Base-by-base conservation (phyloP, 2,329 filamentous ascomycete genomes). In the Alternaria novae-zelandiae region DNA sequence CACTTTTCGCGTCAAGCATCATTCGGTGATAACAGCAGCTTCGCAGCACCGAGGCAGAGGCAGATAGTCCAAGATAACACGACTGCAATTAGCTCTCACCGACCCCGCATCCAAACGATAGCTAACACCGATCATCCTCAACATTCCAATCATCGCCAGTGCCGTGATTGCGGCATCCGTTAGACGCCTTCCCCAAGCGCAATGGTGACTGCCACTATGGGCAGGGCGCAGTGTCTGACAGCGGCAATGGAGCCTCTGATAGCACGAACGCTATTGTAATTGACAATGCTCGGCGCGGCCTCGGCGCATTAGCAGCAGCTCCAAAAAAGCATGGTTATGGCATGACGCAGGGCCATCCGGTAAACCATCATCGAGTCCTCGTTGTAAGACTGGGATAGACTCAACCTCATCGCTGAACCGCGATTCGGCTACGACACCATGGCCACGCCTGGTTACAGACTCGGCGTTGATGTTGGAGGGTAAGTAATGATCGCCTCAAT, bases 391-490 rank as follows among this genome's bases (percentile, higher is more conserved):
- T 53, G 41, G 51, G 8, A 26, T 25, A 54, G 47, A 41, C 44
- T 26, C 55, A 11, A 25, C 43, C 12, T 43, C 30, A 32, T 36
- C 30, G 56, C 20, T 51, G 28, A 45, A 12, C 43, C 43, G 20
- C 8, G 43, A 59, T 23, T 13, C 25, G 28, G 30, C 23, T 15
- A 49, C 49, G 6, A 21, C 28, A 57, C 17, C 51, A 65, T 65
- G 63, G 53, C 60, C 13, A 17, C 36, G 15, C 60, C 67, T 12
- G 74, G 76, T 49, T 78, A 78, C 57, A 70, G 74, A 55, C 56
- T 78, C 25, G 76, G 76, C 60, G 75, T 78, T 23, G 76, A 78
- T 64, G 76, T 78, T 44, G 76, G 76, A 59, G 75, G 75, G 75
- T 78, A 61, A 70, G 75, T 70, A 43, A n/a, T 61, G 41, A 53